Conservation (phyloP, 2,329 filamentous ascomycete species). For the Apiospora phragmitis region DNA sequence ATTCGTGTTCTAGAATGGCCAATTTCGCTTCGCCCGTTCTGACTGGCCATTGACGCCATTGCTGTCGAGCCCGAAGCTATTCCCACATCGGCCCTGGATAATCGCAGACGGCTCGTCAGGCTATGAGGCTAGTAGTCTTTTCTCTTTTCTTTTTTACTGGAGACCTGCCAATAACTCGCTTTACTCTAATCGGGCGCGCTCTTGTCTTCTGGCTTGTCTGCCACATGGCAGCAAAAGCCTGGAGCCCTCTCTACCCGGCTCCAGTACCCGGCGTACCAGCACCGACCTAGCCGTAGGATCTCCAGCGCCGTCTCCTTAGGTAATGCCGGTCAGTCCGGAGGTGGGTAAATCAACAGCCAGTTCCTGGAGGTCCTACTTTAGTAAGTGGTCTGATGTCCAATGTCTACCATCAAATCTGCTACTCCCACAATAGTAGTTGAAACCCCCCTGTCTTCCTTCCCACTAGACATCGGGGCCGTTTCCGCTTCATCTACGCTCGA, state of each 20-base stretch:
- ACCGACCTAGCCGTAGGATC: not conserved
- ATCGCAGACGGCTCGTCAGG: not conserved
- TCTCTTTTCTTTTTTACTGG: not conserved
- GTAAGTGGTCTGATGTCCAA: not conserved
- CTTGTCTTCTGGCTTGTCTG: not conserved
- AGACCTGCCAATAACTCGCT: not conserved
- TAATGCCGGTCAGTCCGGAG: not conserved
- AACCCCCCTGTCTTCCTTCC: not conserved
- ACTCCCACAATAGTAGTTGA: not conserved
- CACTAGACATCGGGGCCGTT: not conserved
- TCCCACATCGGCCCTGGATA: not conserved
- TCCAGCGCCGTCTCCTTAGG: not conserved
- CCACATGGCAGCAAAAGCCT: slow-evolving; percentile 1
- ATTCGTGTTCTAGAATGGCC: slow-evolving; percentile 8
- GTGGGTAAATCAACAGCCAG: not conserved
- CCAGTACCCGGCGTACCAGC: not conserved
- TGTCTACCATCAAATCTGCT: not conserved
- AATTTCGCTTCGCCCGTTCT: not conserved
- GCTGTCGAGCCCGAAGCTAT: slow-evolving; percentile 6
- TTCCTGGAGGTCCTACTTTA: not conserved
- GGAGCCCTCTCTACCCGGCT: not conserved
- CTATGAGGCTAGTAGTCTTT: not conserved
- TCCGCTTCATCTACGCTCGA: not conserved
- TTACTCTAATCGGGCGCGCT: not conserved
- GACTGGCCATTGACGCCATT: not conserved